Percentiles rank a stretch among this genome's conserved stretches.
phyloP scores from a whole-genome alignment of 495 filamentous ascomycete genomes.

The Aspergillus panamensis region DNA sequence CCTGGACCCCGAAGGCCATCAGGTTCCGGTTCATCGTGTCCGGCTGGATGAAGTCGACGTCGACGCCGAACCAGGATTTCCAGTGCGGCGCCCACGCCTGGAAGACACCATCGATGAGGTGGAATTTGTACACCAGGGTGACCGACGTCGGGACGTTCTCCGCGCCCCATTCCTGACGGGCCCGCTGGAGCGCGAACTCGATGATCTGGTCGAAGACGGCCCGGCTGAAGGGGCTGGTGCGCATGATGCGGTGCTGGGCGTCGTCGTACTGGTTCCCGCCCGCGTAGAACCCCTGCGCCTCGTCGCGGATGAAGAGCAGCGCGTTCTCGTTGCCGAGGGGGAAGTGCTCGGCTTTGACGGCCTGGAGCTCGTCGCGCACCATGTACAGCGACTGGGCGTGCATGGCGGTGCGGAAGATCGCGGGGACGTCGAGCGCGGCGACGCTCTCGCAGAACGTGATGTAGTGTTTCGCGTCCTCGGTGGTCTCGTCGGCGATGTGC shows the following conservation, averaged over 20 bases:
- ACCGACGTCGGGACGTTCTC: not conserved
- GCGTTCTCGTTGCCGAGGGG: conserved; percentile 1
- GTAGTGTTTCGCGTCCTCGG: conserved; percentile 4
- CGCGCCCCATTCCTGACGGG: not conserved
- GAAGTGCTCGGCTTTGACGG: conserved; percentile 7
- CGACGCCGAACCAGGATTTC: not conserved
- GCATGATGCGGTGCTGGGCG: not conserved
- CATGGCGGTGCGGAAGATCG: conserved; percentile 7
- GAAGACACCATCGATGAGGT: conserved; percentile 7
- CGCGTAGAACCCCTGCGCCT: conserved; percentile 10
- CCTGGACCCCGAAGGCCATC: conserved; percentile 1
- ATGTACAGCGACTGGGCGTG: conserved; percentile 8
- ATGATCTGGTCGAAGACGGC: not conserved
- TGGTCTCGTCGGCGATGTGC: conserved; percentile 5
- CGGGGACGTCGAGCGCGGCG: not conserved
- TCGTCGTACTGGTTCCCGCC: not conserved
- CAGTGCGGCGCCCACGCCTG: conserved; percentile 6
- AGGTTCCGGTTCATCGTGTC: conserved; percentile 6
- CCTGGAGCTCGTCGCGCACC: conserved; percentile 1
- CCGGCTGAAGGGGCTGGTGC: conserved; percentile 2
- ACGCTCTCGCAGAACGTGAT: not conserved
- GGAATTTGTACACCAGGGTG: conserved; percentile 9
- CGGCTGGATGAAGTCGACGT: conserved; percentile 4
- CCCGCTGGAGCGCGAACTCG: not conserved
- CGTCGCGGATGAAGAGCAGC: conserved; percentile 7